Base-by-base conservation (phyloP, 345 rosid genomes). In the Linum usitatissimum region DNA sequence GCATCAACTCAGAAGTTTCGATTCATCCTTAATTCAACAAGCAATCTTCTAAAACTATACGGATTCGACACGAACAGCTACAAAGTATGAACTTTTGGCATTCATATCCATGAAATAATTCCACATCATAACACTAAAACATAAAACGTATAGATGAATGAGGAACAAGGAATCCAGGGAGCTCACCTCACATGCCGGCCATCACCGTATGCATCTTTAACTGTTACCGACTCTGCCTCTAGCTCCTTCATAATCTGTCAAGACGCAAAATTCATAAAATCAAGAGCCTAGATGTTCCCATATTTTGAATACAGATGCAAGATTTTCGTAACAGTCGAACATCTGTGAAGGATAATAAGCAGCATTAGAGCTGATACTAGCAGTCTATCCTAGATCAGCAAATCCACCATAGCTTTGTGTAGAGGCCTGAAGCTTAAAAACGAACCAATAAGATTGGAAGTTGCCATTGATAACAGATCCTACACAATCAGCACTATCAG, bases 161-260 rank as follows among this genome's bases (percentile, higher is more conserved):
- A 34, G 9, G 23, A 55, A 20, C 6, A 1, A 5, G 30, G 18
- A 55, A 12, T 18, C 12, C 6, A 18, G 13, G 13, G 15, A 55
- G 23, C 39, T 57, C 71, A 92, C 98, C 85, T 78, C 67, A 92
- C 96, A 78, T 92, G 98, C 2, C 95, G 84, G 57, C 98, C 96
- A 69, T 92, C 98, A n/a, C 98, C 95, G 67, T 88, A 84, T 65
- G 90, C 88, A 78, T 92, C 98, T 69, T 76, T 81, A 9, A 92
- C 98, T 14, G 68, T 51, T 55, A 88, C 98, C 4, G 82, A 87
- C 59, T 92, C 96, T 38, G 98, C 93, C 74, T 79, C 66, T 55
- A 92, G 67, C 28, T 85, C 78, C 51, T 92, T 91, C 79, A 81
- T 85, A 68, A 92, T 92, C 98, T 89, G 80, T 59, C 14, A 6